phyloP scores from a whole-genome alignment of 176 grass and related monocot genomes.

The Poa annua region DNA sequence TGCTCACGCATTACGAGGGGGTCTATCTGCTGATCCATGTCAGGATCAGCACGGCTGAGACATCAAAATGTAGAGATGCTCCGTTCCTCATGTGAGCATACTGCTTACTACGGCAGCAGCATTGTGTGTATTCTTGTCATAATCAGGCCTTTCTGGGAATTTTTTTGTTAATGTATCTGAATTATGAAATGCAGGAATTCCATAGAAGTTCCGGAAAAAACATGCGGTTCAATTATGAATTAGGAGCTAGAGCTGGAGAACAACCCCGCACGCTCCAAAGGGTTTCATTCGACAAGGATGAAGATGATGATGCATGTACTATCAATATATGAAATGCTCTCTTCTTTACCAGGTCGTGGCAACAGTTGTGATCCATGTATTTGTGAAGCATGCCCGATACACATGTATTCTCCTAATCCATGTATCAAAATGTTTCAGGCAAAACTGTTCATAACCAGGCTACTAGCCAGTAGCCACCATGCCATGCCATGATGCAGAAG shows the following conservation, averaged over 20 bases:
- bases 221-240: too few species aligned
- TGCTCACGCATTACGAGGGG: conserved; percentile 40
- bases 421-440: too few species aligned
- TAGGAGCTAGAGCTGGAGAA: too few species aligned
- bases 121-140: conserved; percentile 15
- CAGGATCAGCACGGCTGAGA: conserved; percentile 12
- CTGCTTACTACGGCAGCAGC: conserved; percentile 24
- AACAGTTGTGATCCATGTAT: not conserved
- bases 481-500: not conserved
- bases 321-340: too few species aligned
- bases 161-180: not conserved
- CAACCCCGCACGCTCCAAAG: too few species aligned
- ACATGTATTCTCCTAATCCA: conserved; percentile 36
- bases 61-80: conserved; percentile 8
- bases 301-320: too few species aligned
- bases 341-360: too few species aligned
- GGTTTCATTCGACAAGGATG: too few species aligned
- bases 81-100: not conserved
- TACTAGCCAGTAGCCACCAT: not conserved
- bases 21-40: conserved; percentile 11
- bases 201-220: not conserved
- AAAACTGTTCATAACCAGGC: conserved; percentile 19
- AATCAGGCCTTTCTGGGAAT: not conserved
- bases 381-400: not conserved
- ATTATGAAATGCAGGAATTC: not conserved